Percentiles rank a stretch among this genome's conserved stretches.
Conservation (phyloP, 768 basidiomycete species). For the Suillus placidus region DNA sequence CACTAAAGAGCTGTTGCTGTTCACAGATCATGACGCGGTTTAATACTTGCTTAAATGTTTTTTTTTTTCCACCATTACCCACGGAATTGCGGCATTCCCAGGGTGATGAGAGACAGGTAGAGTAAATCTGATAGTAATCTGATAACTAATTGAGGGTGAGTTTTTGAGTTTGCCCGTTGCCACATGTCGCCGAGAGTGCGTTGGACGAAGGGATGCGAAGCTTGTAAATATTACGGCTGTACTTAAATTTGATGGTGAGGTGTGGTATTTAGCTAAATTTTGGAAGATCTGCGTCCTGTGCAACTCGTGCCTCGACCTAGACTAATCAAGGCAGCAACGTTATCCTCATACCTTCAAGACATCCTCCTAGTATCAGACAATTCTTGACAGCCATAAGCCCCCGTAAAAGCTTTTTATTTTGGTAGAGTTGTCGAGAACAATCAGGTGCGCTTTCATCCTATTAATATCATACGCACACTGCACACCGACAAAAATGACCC, state of each 20-base stretch:
- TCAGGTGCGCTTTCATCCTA: slow-evolving; percentile 11
- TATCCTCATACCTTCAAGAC: slow-evolving; percentile 8
- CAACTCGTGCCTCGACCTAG: slow-evolving; percentile 12
- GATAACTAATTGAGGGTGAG: slow-evolving; percentile 5
- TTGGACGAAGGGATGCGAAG: neutral
- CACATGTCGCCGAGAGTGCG: neutral
- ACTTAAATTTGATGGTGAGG: slow-evolving; percentile 7
- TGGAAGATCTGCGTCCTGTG: slow-evolving; percentile 16
- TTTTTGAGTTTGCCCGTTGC: neutral
- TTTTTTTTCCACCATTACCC: slow-evolving; percentile 5
- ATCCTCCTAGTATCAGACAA: neutral
- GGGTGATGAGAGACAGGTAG: slow-evolving; percentile 9
- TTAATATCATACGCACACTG: slow-evolving; percentile 13
- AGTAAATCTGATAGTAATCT: neutral
- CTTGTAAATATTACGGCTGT: slow-evolving; percentile 4
- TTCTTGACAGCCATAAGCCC: neutral
- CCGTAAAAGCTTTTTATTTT: slow-evolving; percentile 9
- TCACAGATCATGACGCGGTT: slow-evolving; percentile 4
- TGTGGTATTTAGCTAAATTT: slow-evolving; percentile 4
- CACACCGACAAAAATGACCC: slow-evolving; percentile 10
- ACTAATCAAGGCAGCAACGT: slow-evolving; percentile 16
- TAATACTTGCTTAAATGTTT: neutral
- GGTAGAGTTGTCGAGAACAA: slow-evolving; percentile 17
- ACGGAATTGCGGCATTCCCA: slow-evolving; percentile 9
- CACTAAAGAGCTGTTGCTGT: no score